phyloP scores from a whole-genome alignment of 441 rosid species.

The Eruca vesicaria region DNA sequence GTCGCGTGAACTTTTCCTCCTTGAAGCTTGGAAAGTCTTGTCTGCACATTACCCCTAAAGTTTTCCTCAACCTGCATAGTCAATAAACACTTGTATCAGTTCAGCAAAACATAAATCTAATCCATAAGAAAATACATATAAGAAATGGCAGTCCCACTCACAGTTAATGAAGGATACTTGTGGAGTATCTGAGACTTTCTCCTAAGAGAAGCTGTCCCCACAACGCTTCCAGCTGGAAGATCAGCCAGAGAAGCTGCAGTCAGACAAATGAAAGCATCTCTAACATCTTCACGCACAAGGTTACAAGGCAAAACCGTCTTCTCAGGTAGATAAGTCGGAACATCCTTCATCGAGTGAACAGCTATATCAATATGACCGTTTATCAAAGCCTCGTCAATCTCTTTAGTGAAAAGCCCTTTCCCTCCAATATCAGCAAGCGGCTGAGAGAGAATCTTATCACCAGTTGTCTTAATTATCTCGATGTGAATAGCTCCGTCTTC shows the following conservation, averaged over 20 bases:
- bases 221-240: slow-evolving; percentile 81
- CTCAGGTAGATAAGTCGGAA: slow-evolving; percentile 88
- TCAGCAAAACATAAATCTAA: not conserved
- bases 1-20: slow-evolving; percentile 91
- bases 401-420: slow-evolving; percentile 95
- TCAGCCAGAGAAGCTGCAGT: slow-evolving; percentile 65
- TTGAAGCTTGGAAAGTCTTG: slow-evolving; percentile 79
- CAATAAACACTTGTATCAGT: not conserved
- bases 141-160: slow-evolving; percentile 23
- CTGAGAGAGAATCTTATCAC: slow-evolving; percentile 85
- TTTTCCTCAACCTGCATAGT: slow-evolving; percentile 75
- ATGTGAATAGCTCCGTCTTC: slow-evolving; percentile 92
- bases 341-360: slow-evolving; percentile 98
- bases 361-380: slow-evolving; percentile 92
- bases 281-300: slow-evolving; percentile 88
- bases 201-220: slow-evolving; percentile 97
- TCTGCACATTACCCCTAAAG: slow-evolving; percentile 94
- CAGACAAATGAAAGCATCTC: slow-evolving; percentile 87
- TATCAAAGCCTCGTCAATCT: slow-evolving; percentile 91
- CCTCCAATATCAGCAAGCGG: slow-evolving; percentile 99
- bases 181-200: slow-evolving; percentile 94
- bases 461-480: slow-evolving; percentile 91
- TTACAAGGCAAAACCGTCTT: slow-evolving; percentile 86
- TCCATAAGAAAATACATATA: not conserved
- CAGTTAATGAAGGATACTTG: slow-evolving; percentile 73